phyloP scores from a whole-genome alignment of 1,284 basidiomycete species.

The Somion occarium region DNA sequence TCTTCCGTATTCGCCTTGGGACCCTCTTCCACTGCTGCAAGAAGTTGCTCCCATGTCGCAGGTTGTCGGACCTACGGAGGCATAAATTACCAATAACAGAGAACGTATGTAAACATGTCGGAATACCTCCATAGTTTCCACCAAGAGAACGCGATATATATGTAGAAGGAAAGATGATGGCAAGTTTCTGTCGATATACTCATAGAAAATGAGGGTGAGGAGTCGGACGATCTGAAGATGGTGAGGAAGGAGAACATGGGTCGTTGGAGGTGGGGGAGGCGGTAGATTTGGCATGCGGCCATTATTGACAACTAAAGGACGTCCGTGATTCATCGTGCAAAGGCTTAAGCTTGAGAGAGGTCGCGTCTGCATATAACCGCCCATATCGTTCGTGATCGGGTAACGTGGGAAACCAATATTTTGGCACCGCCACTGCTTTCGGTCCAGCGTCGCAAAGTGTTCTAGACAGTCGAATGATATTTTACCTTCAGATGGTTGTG shows the following conservation, averaged over 20 bases:
- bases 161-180: slow-evolving; percentile 58
- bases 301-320: neutral
- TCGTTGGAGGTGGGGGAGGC: slow-evolving; percentile 43
- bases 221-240: slow-evolving; percentile 64
- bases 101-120: too few relatives aligned
- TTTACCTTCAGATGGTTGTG: neutral
- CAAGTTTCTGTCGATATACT: slow-evolving; percentile 44
- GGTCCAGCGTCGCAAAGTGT: too few relatives aligned
- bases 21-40: slow-evolving; percentile 6
- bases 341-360: too few relatives aligned
- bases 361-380: neutral
- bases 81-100: too few relatives aligned
- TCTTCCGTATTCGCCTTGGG: slow-evolving; percentile 1
- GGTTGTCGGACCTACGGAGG: slow-evolving; percentile 8
- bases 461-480: too few relatives aligned
- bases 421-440: neutral
- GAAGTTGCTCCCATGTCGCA: slow-evolving; percentile 9
- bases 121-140: slow-evolving; percentile 50
- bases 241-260: slow-evolving; percentile 65
- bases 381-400: neutral
- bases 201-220: slow-evolving; percentile 55
- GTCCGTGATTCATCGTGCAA: neutral
- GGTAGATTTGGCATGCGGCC: neutral
- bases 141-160: slow-evolving; percentile 56
- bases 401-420: neutral